Conservation (phyloP, 805 yeast species). For the Saitoella complicata region DNA sequence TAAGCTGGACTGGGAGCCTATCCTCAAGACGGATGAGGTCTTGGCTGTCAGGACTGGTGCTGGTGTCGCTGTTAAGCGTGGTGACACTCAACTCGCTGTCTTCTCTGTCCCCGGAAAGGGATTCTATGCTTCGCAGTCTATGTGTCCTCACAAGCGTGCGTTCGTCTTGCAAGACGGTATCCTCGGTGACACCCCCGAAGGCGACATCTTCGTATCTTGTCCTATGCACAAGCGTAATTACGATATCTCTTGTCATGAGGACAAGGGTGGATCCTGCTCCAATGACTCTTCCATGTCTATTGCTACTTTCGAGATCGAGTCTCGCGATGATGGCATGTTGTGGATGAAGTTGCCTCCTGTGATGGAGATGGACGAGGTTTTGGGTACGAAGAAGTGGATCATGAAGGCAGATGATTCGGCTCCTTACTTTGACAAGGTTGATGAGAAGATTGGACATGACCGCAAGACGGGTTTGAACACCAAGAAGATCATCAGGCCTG, state of each 20-base stretch:
- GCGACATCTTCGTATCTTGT: constrained; percentile 17
- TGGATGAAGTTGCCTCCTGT: constrained; percentile 21
- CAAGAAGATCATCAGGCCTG: too few species aligned
- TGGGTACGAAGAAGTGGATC: constrained; percentile 24
- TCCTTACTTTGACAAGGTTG: too few species aligned
- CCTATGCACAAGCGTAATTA: constrained; percentile 26
- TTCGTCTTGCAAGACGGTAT: too few species aligned
- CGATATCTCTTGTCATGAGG: constrained; percentile 15
- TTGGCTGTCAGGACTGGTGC: constrained; percentile 21
- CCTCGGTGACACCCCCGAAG: too few species aligned
- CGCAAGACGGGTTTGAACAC: too few species aligned
- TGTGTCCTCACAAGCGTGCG: constrained; percentile 17
- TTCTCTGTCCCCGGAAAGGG: constrained; percentile 22
- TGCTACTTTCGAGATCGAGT: constrained; percentile 23
- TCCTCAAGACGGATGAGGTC: constrained; percentile 18
- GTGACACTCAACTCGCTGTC: constrained; percentile 25
- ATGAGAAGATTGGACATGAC: too few species aligned
- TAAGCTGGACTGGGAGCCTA: constrained; percentile 18
- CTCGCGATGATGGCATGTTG: constrained; percentile 18
- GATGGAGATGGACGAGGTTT: constrained; percentile 21
- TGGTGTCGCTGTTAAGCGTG: constrained; percentile 20
- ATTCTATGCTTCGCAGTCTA: constrained; percentile 23
- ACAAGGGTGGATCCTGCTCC: constrained; percentile 20
- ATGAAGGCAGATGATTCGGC: constrained; percentile 10
- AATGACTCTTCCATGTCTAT: constrained; percentile 20